Base-by-base conservation (phyloP, 768 basidiomycete species). In the Leccinum obscurum region DNA sequence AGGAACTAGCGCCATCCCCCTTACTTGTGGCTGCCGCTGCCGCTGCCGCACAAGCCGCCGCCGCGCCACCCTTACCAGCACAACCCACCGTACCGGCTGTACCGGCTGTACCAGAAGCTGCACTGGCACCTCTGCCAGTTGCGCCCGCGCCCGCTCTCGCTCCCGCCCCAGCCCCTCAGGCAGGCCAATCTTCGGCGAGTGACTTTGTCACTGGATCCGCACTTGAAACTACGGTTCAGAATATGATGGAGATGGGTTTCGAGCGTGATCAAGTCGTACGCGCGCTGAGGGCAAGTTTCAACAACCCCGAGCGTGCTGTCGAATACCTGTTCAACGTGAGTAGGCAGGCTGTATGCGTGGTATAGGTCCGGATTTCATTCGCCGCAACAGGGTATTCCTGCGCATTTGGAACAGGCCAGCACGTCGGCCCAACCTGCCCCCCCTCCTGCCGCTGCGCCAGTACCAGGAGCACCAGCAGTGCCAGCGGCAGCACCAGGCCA, bases 281-380 rank as follows among this genome's bases (percentile, higher is more conserved):
- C 15, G 95, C 95, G 4, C 72, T 99, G 72, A 82, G 93, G 60
- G 97, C 95, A 28, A 95, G 92, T 70, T 99, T 84, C 78, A 99
- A 99, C 76, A 98, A 99, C 76, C 92, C 97, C 8, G 95, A 98
- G 67, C 85, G 97, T 32, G 97, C 97, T 7, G 96, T 94, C n/a
- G 97, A 99, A 74, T 99, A 99, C 75, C 78, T 99, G 57, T 89
- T 98, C 85, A 96, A 71, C 61, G 96, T 95, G 66, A 65, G 89
- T 77, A 2, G 20, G 20, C 34, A 22, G 52, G 44, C 51, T 22
- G 51, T 37, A 53, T 57, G 57, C 54, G 37, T n/a, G 41, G 20
- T 39, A 53, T 24, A 41, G n/a, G 35, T 41, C 54, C 58, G 41
- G 52, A 32, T 37, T n/a, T 66, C 55, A 64, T 62, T 59, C 58